Evolutionary conservation across 2,329 filamentous ascomycete species (phyloP).

Genomic region (Magnaporthiopsis rhizophila): DNA sequence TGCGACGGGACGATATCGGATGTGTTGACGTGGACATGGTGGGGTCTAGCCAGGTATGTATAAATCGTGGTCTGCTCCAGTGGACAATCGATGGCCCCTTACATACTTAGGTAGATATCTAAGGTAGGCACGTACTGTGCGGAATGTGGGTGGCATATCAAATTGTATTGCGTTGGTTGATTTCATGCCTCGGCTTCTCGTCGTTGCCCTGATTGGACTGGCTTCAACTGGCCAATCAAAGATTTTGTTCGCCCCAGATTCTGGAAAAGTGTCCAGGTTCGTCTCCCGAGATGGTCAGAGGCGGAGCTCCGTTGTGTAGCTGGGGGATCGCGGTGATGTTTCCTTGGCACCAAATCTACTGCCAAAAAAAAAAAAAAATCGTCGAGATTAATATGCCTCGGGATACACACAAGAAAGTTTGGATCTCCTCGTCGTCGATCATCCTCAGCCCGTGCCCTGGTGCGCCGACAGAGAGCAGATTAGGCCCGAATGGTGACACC

Average conservation of each 20-base stretch:
- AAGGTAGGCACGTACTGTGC: no score
- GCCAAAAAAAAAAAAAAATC: no score
- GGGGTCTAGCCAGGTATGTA: not conserved
- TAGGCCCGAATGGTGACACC: not conserved
- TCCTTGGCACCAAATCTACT: no score
- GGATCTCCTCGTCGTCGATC: not conserved
- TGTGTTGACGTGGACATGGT: not conserved
- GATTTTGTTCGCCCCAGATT: not conserved
- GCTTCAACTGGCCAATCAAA: not conserved
- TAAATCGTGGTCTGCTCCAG: not conserved
- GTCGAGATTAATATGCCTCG: not conserved
- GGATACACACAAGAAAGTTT: not conserved
- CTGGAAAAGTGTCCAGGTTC: no score
- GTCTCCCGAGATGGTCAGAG: not conserved
- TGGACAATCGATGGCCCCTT: not conserved
- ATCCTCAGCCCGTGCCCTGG: not conserved
- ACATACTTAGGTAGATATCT: no score
- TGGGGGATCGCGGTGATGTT: no score
- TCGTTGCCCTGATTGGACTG: not conserved
- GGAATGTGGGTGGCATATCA: no score
- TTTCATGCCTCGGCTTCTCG: not conserved
- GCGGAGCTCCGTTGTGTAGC: not conserved
- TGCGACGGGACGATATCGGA: not conserved
- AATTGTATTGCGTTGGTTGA: not conserved
- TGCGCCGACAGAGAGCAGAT: not conserved